phyloP scores from a whole-genome alignment of 108 stramenopile species.

The Fragilaria radians region DNA sequence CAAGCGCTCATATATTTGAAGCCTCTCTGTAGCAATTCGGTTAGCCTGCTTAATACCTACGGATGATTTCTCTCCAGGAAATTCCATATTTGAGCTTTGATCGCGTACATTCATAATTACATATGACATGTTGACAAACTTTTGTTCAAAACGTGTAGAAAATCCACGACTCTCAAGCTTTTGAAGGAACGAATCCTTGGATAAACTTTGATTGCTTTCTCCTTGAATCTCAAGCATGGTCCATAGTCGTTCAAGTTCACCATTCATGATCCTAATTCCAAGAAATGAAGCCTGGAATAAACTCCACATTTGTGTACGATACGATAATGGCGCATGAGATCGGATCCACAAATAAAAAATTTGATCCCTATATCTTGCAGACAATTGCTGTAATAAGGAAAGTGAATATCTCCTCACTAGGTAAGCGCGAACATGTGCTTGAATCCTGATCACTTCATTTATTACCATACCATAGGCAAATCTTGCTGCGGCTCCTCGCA shows the following conservation, averaged over 20 bases:
- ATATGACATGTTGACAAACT: too few relatives aligned
- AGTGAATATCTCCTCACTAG: conserved; percentile 15
- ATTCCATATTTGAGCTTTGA: too few relatives aligned
- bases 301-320: conserved; percentile 37
- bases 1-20: conserved; percentile 40
- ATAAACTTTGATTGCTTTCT: background rate
- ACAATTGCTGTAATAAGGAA: conserved; percentile 6
- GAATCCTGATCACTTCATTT: conserved; percentile 14
- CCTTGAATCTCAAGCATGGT: background rate
- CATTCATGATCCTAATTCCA: conserved; percentile 17
- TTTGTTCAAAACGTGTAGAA: background rate
- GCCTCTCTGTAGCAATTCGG: conserved; percentile 26
- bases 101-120: too few relatives aligned
- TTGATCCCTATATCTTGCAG: conserved; percentile 22
- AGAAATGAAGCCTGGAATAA: conserved; percentile 15
- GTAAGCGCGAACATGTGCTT: conserved; percentile 30
- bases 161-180: background rate
- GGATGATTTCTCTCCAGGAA: too few relatives aligned
- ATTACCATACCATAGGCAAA: conserved; percentile 6
- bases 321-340: conserved; percentile 24
- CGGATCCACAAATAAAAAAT: conserved; percentile 34
- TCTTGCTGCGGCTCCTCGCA: conserved; percentile 12
- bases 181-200: conserved; percentile 5
- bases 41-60: background rate
- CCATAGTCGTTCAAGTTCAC: conserved; percentile 38